Base-by-base conservation (phyloP, 306 rosid species). In the Erythrophleum fordii region DNA sequence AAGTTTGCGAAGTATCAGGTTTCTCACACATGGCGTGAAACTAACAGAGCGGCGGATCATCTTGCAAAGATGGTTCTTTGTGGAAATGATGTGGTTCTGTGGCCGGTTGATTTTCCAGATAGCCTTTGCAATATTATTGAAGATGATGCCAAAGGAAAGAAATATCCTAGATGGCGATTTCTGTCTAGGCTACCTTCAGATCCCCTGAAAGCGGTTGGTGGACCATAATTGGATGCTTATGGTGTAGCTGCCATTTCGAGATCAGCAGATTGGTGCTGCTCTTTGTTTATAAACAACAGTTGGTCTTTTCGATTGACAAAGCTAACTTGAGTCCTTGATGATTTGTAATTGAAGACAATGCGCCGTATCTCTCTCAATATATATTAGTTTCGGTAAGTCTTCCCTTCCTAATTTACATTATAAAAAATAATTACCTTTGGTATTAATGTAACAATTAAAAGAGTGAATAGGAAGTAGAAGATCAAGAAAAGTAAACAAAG, bases 1-100 rank as follows among this genome's bases (percentile, higher is more conserved):
- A 88, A 83, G 64, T 87, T 90, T 72, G 86, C 90, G n/a, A 25
- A 76, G 13, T 75, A 77, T 71, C 13, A 35, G 12, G 75, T 92
- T 76, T 75, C 94, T 73, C 97, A 90, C 81, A 78, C 92, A 5
- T 92, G 91, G 94, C 91, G 94, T 0, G 97, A 90, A 82, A 80
- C 94, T 78, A 88, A 92, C 16, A 85, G 85, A 49, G 94, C 92
- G 6, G 92, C 94, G 45, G 92, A 92, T 90, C 85, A 85, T 84
- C 97, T 92, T 78, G 71, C 91, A 8, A 88, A 88, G 85, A 88
- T 88, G 92, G 83, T 55, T 56, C 49, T 85, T 77, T 8, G 0
- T 7, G 85, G 82, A 28, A 79, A 79, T 25, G 94, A 90, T 25
- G 81, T 80, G 14, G 87, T 92, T n/a, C 72, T 92, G 22, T 82